Base-by-base conservation (phyloP, 2,329 filamentous ascomycete genomes). In the Verticillium dahliae region DNA sequence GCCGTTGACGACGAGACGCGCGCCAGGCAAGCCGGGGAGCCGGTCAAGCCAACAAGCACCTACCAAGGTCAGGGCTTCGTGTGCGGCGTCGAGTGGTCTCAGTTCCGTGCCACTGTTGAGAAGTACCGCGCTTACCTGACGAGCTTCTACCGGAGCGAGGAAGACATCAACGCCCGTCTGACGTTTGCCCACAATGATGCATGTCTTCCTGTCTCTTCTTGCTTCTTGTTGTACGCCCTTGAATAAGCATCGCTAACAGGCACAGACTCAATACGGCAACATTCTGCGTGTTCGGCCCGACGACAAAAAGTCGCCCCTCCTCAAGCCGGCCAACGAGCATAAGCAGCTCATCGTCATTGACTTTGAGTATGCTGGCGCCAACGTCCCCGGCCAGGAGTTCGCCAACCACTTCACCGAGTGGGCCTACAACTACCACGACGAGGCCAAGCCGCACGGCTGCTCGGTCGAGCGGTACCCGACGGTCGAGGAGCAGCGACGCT, bases 161-260 rank as follows among this genome's bases (percentile, higher is more conserved):
- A 85, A 38, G 85, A 83, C 57, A 81, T 98, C 61, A 89, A 89
- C 59, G 84, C 90, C 56, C 83, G 86, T 60, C 83, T 99, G 11
- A 87, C 97, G 0, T 99, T 99, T 80, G 91, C 92, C n/a, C 95
- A 99, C 74, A 97, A 97, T 70, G 95, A 99, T 82, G 92, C 96
- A 76, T 79, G 89, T 76, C 55, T 6, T 52, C 27, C 27, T 4
- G 27, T 27, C 27, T 27, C 27, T 27, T 11, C 9, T 18, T 14
- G 7, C 5, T 10, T 35, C 15, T 14, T 37, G 7, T 9, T n/a
- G 4, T 14, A 31, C 68, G 57, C 58, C 41, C 27, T 27, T 27
- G 27, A 13, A 33, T 15, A 3, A 60, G 7, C 22, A 14, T 15
- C 31, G 15, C 3, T 45, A 45, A 45, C 15, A 15, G 39, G 11